Percentiles rank a stretch among this genome's conserved stretches.
These are phyloP conservation scores for Biscogniauxia sp. DNA, from an alignment of 2,329 filamentous ascomycete species.

Conservation along the genomic window DNA sequence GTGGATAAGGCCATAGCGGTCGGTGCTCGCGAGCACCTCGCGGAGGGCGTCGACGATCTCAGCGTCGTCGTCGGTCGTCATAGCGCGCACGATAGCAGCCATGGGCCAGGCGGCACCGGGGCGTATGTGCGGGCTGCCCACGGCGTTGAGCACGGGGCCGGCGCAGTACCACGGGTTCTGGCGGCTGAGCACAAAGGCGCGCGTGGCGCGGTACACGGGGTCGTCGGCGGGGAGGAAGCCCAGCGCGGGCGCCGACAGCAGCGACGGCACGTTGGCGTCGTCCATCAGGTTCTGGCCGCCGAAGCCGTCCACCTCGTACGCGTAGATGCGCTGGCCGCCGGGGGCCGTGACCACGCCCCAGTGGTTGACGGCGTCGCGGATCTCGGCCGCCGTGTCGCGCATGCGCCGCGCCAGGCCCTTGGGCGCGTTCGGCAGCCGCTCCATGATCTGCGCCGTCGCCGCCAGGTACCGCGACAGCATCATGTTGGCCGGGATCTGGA, in stretches of 20 bases:
- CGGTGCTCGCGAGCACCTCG: slow-evolving; percentile 66
- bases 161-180: slow-evolving; percentile 77
- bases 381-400: slow-evolving; percentile 56
- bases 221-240: slow-evolving; percentile 59
- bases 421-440: slow-evolving; percentile 37
- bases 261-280: slow-evolving; percentile 67
- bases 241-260: slow-evolving; percentile 63
- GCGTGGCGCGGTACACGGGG: slow-evolving; percentile 72
- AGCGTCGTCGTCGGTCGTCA: slow-evolving; percentile 64
- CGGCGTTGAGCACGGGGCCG: slow-evolving; percentile 65
- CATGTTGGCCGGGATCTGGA: slow-evolving; percentile 88
- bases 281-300: slow-evolving; percentile 67
- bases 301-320: slow-evolving; percentile 75
- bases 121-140: slow-evolving; percentile 69
- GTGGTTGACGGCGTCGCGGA: slow-evolving; percentile 65
- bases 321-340: slow-evolving; percentile 56
- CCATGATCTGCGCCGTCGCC: slow-evolving; percentile 46
- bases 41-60: slow-evolving; percentile 69
- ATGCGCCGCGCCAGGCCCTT: slow-evolving; percentile 52
- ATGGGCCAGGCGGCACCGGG: slow-evolving; percentile 56
- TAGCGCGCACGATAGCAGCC: slow-evolving; percentile 51
- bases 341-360: slow-evolving; percentile 61
- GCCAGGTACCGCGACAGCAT: slow-evolving; percentile 68
- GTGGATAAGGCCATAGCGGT: slow-evolving; percentile 73
- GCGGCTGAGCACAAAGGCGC: slow-evolving; percentile 71